Evolutionary conservation across 2,329 filamentous ascomycete genomes (phyloP), one percentile per base, ranked within the genome.

Genomic region (Diaporthe humulicola): DNA sequence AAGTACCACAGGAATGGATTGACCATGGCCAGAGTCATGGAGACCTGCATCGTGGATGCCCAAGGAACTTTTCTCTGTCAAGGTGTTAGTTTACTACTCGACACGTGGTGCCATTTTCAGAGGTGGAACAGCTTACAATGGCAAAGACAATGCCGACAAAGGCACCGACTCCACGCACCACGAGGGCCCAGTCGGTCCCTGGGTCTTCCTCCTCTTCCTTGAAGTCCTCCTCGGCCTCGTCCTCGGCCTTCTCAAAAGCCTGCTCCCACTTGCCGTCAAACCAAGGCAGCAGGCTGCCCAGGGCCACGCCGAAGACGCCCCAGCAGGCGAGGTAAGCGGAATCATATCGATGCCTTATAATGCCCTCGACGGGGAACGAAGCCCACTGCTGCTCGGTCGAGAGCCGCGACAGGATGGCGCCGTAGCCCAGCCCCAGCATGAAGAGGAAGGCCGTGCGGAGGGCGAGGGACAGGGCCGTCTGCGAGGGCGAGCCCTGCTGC

Each of bases 1-100:
- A 98, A 88, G 84, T 98, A 99, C 97, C 97, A 99, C 25, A 99
- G 87, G 14, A 97, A 93, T 1, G 97, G 96, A 82, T 98, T 98
- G 28, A 94, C 95, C 75, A 98, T 91, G 30, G 95, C 94, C 66
- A 99, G 91, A 1, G 96, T 97, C 36, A 97, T 84, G 1, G 96
- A 97, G 28, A 97, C 92, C 84, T 99, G 97, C n/a, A 98, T 91
- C 1, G 95, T 97, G 12, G 96, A 98, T 79, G 96, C 90, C 97
- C 97, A 99, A 1, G 95, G 94, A 14, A 98, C 90, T 83, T 94
- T 95, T 77, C 97, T 93, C 95, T 97, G 79, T 64, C 64, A 15
- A 64, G 60, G 42, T 25, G 36, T 73, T 28, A 71, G 73, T 42
- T 17, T 48, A 7, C 28, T 28, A 3, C n/a, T 10, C 9, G 4